phyloP scores from a whole-genome alignment of 176 grass and related monocot species.

The Zoysia japonica region DNA sequence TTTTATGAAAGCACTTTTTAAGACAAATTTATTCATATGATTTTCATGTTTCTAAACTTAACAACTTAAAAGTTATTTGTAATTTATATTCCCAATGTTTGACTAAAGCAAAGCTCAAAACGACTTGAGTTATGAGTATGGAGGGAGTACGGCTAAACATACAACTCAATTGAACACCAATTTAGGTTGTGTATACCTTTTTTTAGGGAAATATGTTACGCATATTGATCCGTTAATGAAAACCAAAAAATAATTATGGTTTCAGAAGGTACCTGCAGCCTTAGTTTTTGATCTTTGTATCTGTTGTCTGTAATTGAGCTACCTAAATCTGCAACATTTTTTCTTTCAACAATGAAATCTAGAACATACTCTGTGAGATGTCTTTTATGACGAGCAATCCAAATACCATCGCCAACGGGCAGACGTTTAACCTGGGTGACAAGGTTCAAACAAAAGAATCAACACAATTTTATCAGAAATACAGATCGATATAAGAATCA shows the following conservation, averaged over 20 bases:
- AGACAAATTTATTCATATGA: too few relatives aligned
- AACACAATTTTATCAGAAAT: slow-evolving; percentile 16
- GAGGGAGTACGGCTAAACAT: background rate
- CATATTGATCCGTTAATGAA: slow-evolving; percentile 6
- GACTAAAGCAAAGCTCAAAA: too few relatives aligned
- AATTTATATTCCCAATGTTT: too few relatives aligned
- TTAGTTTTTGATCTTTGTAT: slow-evolving; percentile 94
- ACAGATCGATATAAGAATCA: slow-evolving; percentile 1
- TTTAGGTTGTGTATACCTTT: background rate
- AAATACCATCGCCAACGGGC: slow-evolving; percentile 88
- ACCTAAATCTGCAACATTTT: slow-evolving; percentile 72
- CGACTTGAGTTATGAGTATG: too few relatives aligned
- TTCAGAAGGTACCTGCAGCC: slow-evolving; percentile 61
- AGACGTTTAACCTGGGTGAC: slow-evolving; percentile 62
- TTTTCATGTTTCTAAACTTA: too few relatives aligned
- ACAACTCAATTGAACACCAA: slow-evolving; percentile 14
- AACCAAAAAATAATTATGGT: slow-evolving; percentile 7
- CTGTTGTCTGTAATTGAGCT: slow-evolving; percentile 78
- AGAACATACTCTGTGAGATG: slow-evolving; percentile 75
- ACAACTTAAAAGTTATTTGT: too few relatives aligned
- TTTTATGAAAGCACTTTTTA: too few relatives aligned
- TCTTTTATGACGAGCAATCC: slow-evolving; percentile 66
- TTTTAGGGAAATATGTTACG: background rate
- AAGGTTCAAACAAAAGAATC: slow-evolving; percentile 40
- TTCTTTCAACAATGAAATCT: slow-evolving; percentile 96